These are phyloP conservation scores for Gastrodia elata DNA, from an alignment of 106 monocot species.

Conservation along the genomic window DNA sequence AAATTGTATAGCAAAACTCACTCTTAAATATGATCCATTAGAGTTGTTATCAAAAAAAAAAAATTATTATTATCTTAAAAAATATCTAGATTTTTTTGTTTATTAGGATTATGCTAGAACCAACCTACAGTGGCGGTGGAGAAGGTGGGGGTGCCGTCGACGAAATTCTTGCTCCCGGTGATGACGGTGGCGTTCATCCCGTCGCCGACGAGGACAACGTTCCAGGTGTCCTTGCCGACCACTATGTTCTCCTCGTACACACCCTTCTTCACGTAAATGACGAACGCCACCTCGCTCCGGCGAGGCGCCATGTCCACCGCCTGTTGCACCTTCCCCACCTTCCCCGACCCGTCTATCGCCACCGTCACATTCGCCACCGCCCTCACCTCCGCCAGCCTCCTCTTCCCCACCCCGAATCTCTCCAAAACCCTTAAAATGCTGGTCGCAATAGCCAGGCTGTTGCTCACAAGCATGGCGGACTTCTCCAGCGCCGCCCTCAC, in stretches of 20 bases:
- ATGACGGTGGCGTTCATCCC: slow-evolving; percentile 17
- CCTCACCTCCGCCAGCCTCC: slow-evolving; percentile 4
- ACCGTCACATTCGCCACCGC: slow-evolving; percentile 8
- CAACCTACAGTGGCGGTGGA: slow-evolving; percentile 14
- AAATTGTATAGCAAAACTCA: too few relatives aligned
- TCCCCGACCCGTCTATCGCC: slow-evolving; percentile 15
- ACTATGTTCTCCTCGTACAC: slow-evolving; percentile 10
- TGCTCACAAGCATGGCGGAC: slow-evolving; percentile 33
- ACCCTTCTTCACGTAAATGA: slow-evolving; percentile 19
- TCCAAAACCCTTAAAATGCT: slow-evolving; percentile 20
- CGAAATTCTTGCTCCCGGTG: slow-evolving; percentile 1
- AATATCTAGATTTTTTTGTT: too few relatives aligned
- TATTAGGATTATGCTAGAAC: background rate
- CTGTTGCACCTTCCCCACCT: background rate
- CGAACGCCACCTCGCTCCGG: background rate
- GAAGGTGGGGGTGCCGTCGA: slow-evolving; percentile 12
- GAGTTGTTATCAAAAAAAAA: too few relatives aligned
- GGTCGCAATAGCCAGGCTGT: slow-evolving; percentile 30
- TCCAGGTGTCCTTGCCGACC: slow-evolving; percentile 10
- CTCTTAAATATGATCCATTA: too few relatives aligned
- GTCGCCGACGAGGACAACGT: slow-evolving; percentile 22
- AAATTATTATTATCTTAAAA: too few relatives aligned
- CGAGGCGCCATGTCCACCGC: slow-evolving; percentile 16
- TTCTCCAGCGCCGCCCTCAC: slow-evolving; percentile 34
- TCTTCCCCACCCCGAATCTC: slow-evolving; percentile 18